Evolutionary conservation across 768 basidiomycete species (phyloP).

Genomic region (Amanita rubescens): DNA sequence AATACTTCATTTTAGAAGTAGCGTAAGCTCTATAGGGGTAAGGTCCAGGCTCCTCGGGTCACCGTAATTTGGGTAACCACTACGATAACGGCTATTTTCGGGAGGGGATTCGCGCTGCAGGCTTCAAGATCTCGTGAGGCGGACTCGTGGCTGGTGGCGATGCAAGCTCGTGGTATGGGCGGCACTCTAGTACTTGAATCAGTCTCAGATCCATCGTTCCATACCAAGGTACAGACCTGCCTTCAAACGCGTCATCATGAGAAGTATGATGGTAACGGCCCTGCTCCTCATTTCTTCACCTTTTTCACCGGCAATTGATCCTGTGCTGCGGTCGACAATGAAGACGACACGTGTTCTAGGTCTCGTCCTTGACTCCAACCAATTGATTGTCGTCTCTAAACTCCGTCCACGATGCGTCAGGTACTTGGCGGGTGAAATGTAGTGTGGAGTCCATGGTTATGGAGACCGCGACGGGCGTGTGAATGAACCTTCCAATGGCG

Average conservation of each 20-base stretch:
- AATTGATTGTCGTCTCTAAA: background rate
- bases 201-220: background rate
- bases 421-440: no score
- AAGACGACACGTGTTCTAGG: background rate
- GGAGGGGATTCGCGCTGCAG: constrained; percentile 7
- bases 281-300: background rate
- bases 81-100: background rate
- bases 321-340: background rate
- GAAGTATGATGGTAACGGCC: background rate
- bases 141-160: background rate
- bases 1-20: background rate
- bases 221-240: background rate
- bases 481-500: no score
- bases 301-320: background rate
- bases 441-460: no score
- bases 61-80: background rate
- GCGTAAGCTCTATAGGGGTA: background rate
- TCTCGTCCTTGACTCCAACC: background rate
- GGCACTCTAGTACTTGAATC: background rate
- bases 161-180: constrained; percentile 11
- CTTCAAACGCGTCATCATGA: background rate
- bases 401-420: background rate
- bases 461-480: no score
- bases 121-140: background rate
- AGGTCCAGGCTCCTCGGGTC: background rate